These are phyloP conservation scores for Hortiboletus flavorubellus DNA, from an alignment of 768 basidiomycete genomes.

Conservation along the genomic window DNA sequence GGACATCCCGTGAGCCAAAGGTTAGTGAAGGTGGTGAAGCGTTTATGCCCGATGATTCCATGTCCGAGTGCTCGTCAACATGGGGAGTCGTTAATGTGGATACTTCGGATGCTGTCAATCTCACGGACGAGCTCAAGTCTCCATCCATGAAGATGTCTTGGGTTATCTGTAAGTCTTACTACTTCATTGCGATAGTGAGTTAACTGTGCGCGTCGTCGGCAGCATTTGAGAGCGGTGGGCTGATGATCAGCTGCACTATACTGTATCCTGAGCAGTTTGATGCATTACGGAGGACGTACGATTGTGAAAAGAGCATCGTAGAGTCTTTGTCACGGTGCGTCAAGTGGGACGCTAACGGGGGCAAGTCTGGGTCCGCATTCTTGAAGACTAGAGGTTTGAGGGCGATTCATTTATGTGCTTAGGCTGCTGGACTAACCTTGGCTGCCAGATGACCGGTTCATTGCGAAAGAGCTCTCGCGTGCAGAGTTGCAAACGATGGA, in stretches of 20 bases:
- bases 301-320: conserved; percentile 91
- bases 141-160: conserved; percentile 79
- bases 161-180: conserved; percentile 63
- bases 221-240: conserved; percentile 89
- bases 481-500: conserved; percentile 94
- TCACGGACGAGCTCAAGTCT: conserved; percentile 70
- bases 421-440: background rate
- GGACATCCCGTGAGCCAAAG: conserved; percentile 54
- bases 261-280: conserved; percentile 98
- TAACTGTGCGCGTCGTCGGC: background rate
- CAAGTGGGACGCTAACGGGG: conserved; percentile 94
- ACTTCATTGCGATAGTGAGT: background rate
- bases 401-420: background rate
- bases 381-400: conserved; percentile 84
- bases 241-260: conserved; percentile 91
- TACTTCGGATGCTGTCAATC: conserved; percentile 57
- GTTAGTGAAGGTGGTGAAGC: conserved; percentile 69
- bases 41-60: conserved; percentile 94
- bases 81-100: conserved; percentile 93
- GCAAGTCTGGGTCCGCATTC: conserved; percentile 96
- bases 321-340: conserved; percentile 92
- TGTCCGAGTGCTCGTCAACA: conserved; percentile 80
- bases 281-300: conserved; percentile 85
- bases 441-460: conserved; percentile 88
- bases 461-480: conserved; percentile 92